These are phyloP conservation scores for Selenicereus undatus DNA, from an alignment of 148 eudicot genomes.

Conservation along the genomic window DNA sequence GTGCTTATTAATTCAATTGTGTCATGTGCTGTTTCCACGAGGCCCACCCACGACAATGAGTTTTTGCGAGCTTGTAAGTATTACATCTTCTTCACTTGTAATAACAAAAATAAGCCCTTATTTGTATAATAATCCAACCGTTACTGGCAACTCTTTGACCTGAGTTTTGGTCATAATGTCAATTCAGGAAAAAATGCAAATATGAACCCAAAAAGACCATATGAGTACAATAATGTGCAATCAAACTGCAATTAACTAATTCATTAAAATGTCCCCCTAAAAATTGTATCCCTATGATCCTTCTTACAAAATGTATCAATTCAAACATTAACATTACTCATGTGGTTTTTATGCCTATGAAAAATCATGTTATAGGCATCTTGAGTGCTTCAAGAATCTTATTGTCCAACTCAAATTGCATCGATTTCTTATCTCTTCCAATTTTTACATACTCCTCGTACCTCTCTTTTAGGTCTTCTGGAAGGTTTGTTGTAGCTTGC, in stretches of 20 bases:
- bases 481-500: conserved; percentile 57
- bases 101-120: too few species aligned
- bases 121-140: too few species aligned
- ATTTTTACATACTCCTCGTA: conserved; percentile 86
- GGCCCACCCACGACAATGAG: too few species aligned
- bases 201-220: not conserved
- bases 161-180: too few species aligned
- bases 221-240: not conserved
- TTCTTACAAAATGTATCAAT: conserved; percentile 1
- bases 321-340: conserved; percentile 9
- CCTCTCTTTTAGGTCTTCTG: conserved; percentile 82
- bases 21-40: too few species aligned
- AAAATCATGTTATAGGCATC: conserved; percentile 46
- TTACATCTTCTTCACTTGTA: too few species aligned
- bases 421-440: conserved; percentile 81
- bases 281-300: conserved; percentile 11
- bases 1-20: too few species aligned
- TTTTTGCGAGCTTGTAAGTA: too few species aligned
- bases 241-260: not conserved
- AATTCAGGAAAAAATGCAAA: too few species aligned
- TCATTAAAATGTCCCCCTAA: conserved; percentile 13
- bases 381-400: conserved; percentile 71
- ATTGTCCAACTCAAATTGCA: conserved; percentile 75
- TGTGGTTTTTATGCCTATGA: not conserved
- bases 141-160: too few species aligned